These are phyloP conservation scores for Penicillium sumatraense DNA, from an alignment of 2,329 filamentous ascomycete genomes.

Conservation along the genomic window DNA sequence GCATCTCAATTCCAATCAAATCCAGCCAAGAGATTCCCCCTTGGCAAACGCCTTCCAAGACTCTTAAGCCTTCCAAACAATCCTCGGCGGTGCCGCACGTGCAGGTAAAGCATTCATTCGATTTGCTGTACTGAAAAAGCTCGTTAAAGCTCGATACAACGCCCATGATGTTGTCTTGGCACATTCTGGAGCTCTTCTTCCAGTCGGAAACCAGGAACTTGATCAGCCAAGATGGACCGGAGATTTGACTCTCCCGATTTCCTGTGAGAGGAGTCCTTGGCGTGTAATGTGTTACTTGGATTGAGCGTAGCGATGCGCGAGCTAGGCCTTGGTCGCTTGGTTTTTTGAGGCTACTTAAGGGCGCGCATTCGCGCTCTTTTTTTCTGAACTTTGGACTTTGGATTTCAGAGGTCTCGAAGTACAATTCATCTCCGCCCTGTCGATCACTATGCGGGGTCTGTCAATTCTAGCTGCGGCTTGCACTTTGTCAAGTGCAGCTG, in stretches of 20 bases:
- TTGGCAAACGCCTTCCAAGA: conserved; percentile 1
- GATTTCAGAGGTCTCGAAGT: too few species aligned
- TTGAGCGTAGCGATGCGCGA: background rate
- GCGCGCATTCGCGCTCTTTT: too few species aligned
- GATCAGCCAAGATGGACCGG: background rate
- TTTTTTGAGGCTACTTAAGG: background rate
- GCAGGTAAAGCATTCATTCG: background rate
- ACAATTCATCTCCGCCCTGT: background rate
- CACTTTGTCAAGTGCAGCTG: conserved; percentile 35
- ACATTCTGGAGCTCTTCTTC: background rate
- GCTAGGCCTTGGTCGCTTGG: background rate
- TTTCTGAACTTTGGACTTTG: background rate
- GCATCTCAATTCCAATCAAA: background rate
- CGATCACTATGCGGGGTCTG: background rate
- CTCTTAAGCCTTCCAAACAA: conserved; percentile 2
- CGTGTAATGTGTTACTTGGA: background rate
- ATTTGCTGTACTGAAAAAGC: background rate
- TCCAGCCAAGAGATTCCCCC: conserved; percentile 1
- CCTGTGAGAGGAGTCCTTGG: background rate
- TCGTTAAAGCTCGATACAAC: background rate
- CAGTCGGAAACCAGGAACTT: background rate
- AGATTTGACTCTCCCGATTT: background rate
- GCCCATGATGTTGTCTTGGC: background rate
- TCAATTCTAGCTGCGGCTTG: conserved; percentile 20
- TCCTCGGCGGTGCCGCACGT: background rate